Evolutionary conservation across 371 early-diverging fungal species (phyloP).

Genomic region (Rhizomucor pusillus): DNA sequence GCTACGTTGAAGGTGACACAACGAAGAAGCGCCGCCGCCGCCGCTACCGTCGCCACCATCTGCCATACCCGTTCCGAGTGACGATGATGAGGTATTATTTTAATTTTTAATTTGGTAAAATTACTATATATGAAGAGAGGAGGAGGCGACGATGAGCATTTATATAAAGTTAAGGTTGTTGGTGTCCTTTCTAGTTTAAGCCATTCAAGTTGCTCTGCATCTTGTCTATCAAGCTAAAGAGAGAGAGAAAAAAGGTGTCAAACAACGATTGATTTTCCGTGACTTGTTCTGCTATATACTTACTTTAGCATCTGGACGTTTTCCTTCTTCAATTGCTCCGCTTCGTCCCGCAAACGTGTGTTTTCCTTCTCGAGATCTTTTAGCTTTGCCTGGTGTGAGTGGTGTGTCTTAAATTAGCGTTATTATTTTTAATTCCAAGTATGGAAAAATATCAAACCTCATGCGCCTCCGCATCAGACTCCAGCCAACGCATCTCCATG

Average conservation of each 20-base stretch:
- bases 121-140: no score
- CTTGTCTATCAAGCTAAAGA: conserved; percentile 38
- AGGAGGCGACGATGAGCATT: no score
- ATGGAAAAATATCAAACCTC: conserved; percentile 36
- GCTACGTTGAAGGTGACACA: background rate
- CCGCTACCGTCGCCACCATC: no score
- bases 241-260: no score
- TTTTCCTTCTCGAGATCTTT: conserved; percentile 32
- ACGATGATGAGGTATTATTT: no score
- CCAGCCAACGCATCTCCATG: conserved; percentile 41
- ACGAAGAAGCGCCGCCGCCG: no score
- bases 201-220: conserved; percentile 40
- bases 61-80: no score
- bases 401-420: background rate
- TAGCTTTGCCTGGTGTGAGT: conserved; percentile 28
- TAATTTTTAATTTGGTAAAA: no score
- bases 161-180: no score
- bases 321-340: conserved; percentile 33
- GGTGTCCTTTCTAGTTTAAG: conserved; percentile 14
- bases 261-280: no score
- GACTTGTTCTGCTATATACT: no score
- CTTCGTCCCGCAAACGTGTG: conserved; percentile 21
- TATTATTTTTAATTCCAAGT: conserved; percentile 1
- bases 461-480: conserved; percentile 39
- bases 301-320: conserved; percentile 33